These are phyloP conservation scores for Themeda triandra DNA, from an alignment of 176 grass and related monocot genomes.

Conservation along the genomic window DNA sequence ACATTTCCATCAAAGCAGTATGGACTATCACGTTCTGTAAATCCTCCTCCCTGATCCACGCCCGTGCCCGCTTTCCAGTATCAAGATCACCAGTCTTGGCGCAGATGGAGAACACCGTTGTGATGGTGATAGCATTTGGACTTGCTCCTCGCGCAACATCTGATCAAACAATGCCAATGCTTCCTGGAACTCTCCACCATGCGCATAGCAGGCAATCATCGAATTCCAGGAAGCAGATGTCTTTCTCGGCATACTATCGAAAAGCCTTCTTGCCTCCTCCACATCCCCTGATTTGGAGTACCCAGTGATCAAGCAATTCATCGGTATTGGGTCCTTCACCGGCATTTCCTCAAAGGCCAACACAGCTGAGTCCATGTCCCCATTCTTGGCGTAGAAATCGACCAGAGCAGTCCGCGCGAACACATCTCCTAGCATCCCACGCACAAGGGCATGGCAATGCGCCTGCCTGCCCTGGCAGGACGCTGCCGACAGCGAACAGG, in stretches of 20 bases:
- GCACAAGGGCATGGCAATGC: constrained; percentile 59
- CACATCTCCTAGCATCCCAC: constrained; percentile 35
- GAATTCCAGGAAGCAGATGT: constrained; percentile 86
- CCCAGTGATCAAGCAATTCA: constrained; percentile 85
- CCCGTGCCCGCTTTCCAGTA: constrained; percentile 39
- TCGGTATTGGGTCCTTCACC: constrained; percentile 57
- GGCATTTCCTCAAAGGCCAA: constrained; percentile 58
- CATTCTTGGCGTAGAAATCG: constrained; percentile 85
- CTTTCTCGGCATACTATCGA: constrained; percentile 61
- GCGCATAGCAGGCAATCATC: constrained; percentile 73
- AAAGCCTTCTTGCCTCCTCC: constrained; percentile 52
- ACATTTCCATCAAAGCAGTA: constrained; percentile 85
- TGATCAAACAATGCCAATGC: constrained; percentile 64
- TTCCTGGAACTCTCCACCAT: constrained; percentile 45
- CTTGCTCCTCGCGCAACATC: constrained; percentile 59
- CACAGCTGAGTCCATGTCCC: constrained; percentile 51
- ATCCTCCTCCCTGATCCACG: constrained; percentile 38
- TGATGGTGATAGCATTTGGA: constrained; percentile 66
- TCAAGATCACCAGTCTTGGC: constrained; percentile 69
- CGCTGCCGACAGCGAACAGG: constrained; percentile 40
- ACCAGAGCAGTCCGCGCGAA: constrained; percentile 69
- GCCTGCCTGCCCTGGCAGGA: constrained; percentile 51
- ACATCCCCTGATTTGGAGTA: constrained; percentile 64
- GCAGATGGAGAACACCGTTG: constrained; percentile 67
- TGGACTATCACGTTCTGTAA: constrained; percentile 63